Evolutionary conservation across 306 rosid genomes (phyloP), one percentile per base, ranked within the genome.

Genomic region (Cyamopsis tetragonoloba): DNA sequence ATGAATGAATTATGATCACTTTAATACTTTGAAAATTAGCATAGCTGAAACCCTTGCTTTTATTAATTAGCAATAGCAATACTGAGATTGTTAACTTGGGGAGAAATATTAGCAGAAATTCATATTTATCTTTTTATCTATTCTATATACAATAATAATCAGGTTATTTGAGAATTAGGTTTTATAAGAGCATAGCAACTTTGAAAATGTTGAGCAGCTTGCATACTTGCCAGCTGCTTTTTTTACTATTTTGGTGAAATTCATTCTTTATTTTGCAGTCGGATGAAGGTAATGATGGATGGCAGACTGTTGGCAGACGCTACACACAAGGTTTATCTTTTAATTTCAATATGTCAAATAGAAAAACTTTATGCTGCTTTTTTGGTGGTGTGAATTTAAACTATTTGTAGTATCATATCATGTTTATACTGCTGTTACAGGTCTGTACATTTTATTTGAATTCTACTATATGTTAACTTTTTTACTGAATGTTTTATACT

Each of bases 271-370:
- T 12, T 55, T 58, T 68, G 9, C 83, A 87, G 98, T 77, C 57
- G 66, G 79, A 55, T 18, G 78, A 62, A 56, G 83, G 71, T 72
- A 75, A 67, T 20, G 96, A 81, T 58, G 91, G 89, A 68, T 92
- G 98, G 98, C 85, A 89, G 75, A 87, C 87, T 69, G 96, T 92
- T 17, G 80, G 86, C 31, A 81, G 81, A 80, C 79, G 85, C 64
- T 82, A 60, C 44, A 49, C 93, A 87, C 82, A 87, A 92, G 98
- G 96, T 92, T 72, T 50, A 9, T 75, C 75, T 49, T 81, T 59
- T 35, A 26, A 49, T 77, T 54, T 20, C 18, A 28, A 28, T 68
- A 34, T 65, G 38, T 48, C 57, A 23, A 73, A 35, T 19, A n/a
- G 19, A 64, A 58, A 37, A 35, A 28, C 55, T 37, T 18, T 39